These are phyloP conservation scores for Claviceps sp. DNA, from an alignment of 2,329 filamentous ascomycete species.

Conservation along the genomic window DNA sequence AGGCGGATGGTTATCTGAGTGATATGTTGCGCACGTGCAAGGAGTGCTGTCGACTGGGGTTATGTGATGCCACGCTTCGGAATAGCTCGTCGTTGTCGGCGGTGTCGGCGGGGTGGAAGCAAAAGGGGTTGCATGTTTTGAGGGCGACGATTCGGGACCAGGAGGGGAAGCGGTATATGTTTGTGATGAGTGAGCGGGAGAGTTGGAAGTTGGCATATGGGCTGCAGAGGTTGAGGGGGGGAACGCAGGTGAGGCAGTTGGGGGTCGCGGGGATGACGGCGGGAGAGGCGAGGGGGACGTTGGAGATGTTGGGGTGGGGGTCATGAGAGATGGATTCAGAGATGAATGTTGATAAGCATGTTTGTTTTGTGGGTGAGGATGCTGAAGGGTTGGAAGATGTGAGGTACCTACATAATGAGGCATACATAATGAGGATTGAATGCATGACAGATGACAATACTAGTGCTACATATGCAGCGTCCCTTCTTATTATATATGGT, in stretches of 20 bases:
- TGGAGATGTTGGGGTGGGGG: slow-evolving; percentile 46
- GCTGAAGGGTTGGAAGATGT: no score
- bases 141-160: slow-evolving; percentile 52
- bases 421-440: no score
- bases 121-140: slow-evolving; percentile 45
- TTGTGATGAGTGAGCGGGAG: slow-evolving; percentile 50
- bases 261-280: slow-evolving; percentile 43
- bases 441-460: no score
- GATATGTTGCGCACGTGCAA: slow-evolving; percentile 53
- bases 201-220: slow-evolving; percentile 54
- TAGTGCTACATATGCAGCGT: no score
- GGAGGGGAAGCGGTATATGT: slow-evolving; percentile 52
- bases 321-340: slow-evolving; percentile 5
- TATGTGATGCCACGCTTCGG: slow-evolving; percentile 31
- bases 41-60: slow-evolving; percentile 44
- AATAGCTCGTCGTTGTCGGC: slow-evolving; percentile 24
- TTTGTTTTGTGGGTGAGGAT: not conserved
- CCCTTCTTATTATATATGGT: no score
- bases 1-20: slow-evolving; percentile 50
- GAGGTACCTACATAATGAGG: no score
- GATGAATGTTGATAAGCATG: not conserved
- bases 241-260: slow-evolving; percentile 45
- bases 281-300: slow-evolving; percentile 37
- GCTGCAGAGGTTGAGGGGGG: slow-evolving; percentile 45
- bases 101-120: slow-evolving; percentile 39